These are phyloP conservation scores for Penicillium sp. DNA, from an alignment of 2,329 filamentous ascomycete genomes.

Conservation along the genomic window DNA sequence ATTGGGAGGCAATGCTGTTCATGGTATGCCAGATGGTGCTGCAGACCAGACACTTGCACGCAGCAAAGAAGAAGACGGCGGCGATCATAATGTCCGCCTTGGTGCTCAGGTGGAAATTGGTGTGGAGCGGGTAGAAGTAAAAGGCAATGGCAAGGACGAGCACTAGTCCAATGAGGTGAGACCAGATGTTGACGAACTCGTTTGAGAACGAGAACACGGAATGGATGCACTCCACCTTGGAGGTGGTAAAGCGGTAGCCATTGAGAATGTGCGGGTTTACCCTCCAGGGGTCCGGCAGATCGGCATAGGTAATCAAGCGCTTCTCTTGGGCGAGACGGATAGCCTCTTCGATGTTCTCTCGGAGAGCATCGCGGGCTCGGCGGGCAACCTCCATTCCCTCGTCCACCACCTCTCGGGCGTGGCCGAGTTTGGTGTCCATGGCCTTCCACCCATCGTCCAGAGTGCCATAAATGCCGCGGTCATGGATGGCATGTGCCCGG, in stretches of 20 bases:
- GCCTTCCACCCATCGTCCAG: constrained; percentile 78
- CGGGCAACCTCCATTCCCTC: constrained; percentile 81
- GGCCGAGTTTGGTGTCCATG: constrained; percentile 75
- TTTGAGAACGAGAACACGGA: constrained; percentile 86
- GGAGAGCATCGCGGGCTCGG: constrained; percentile 76
- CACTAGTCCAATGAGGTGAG: constrained; percentile 85
- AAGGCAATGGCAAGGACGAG: constrained; percentile 87
- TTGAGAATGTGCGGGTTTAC: constrained; percentile 90
- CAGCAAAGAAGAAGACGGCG: constrained; percentile 92
- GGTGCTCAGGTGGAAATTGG: constrained; percentile 82
- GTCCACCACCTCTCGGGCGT: constrained; percentile 74
- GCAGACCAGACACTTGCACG: constrained; percentile 92
- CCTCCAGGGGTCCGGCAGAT: constrained; percentile 87
- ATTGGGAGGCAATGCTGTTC: constrained; percentile 91
- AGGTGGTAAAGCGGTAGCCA: constrained; percentile 92
- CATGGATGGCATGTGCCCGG: constrained; percentile 75
- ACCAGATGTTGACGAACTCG: constrained; percentile 98
- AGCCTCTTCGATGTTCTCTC: constrained; percentile 81
- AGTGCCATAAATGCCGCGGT: constrained; percentile 74
- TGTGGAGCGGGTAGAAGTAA: constrained; percentile 89
- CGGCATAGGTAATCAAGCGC: constrained; percentile 83
- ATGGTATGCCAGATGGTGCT: constrained; percentile 98
- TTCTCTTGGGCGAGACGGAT: constrained; percentile 73
- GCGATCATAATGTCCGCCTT: constrained; percentile 89
- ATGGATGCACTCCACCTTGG: constrained; percentile 82